Conservation (phyloP, 2,329 filamentous ascomycete genomes). For the Aureobasidium subglaciale region DNA sequence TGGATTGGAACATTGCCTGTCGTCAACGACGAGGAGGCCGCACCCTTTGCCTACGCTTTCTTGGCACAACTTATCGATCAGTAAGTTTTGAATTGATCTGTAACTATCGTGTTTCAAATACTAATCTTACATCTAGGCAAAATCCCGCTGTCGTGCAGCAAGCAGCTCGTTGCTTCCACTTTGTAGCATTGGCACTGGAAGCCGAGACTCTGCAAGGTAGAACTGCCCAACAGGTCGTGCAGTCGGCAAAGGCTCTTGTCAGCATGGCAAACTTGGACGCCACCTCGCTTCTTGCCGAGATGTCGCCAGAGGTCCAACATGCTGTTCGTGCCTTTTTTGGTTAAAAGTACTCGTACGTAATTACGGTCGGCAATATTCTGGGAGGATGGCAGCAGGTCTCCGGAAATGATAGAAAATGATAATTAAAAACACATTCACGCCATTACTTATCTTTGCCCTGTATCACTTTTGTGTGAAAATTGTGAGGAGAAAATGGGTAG, state of each 20-base stretch:
- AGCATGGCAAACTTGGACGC: conserved; percentile 67
- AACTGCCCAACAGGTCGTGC: conserved; percentile 68
- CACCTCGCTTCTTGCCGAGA: conserved; percentile 64
- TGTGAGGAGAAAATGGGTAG: neutral
- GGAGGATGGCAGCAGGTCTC: neutral
- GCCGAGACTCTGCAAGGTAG: conserved; percentile 83
- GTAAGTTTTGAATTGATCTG: conserved; percentile 53
- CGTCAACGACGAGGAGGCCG: conserved; percentile 92
- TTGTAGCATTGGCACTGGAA: conserved; percentile 81
- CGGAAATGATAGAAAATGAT: neutral
- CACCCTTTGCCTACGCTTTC: conserved; percentile 91
- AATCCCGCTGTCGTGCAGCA: conserved; percentile 74
- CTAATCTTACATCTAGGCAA: conserved; percentile 59
- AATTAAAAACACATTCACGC: neutral
- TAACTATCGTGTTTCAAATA: conserved; percentile 23
- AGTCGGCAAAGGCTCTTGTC: conserved; percentile 70
- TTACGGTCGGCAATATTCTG: neutral
- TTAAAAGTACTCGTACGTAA: conserved; percentile 17
- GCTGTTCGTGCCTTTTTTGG: conserved; percentile 36
- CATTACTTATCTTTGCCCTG: neutral
- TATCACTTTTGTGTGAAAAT: neutral
- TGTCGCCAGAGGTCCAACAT: conserved; percentile 73
- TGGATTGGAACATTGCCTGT: conserved; percentile 92
- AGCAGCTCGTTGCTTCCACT: conserved; percentile 73
- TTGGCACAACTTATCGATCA: conserved; percentile 85